Evolutionary conservation across 139 green algal species (phyloP).

Genomic region (Nannochloris sp.): DNA sequence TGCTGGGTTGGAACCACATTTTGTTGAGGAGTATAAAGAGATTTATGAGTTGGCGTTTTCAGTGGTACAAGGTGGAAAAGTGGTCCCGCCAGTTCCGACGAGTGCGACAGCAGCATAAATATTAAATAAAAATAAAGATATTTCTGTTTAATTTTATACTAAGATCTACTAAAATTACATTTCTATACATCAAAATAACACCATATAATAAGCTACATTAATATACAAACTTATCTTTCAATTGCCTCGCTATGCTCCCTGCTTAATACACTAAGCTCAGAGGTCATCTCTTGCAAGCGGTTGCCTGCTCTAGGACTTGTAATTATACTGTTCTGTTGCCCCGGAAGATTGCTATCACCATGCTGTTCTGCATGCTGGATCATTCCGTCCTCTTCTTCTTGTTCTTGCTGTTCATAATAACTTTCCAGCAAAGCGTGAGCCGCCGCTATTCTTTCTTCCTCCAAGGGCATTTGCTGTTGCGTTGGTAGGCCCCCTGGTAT

Average conservation of each 20-base stretch:
- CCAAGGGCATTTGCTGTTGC: too few relatives aligned
- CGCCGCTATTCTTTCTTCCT: not conserved
- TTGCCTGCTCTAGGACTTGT: not conserved
- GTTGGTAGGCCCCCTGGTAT: too few relatives aligned
- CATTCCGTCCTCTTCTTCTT: not conserved
- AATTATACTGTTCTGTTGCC: not conserved
- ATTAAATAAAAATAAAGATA: not conserved
- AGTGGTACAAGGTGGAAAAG: too few relatives aligned
- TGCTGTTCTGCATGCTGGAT: not conserved
- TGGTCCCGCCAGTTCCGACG: slow-evolving; percentile 10
- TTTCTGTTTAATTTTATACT: not conserved
- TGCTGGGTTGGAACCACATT: slow-evolving; percentile 72
- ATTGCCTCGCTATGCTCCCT: not conserved
- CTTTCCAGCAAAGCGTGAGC: not conserved
- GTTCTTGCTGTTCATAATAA: not conserved
- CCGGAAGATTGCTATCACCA: too few relatives aligned
- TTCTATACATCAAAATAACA: too few relatives aligned
- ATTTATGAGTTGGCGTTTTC: slow-evolving; percentile 78
- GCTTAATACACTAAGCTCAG: not conserved
- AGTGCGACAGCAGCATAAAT: not conserved
- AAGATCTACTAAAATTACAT: too few relatives aligned
- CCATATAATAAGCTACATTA: not conserved
- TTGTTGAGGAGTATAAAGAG: slow-evolving; percentile 78
- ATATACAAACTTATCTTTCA: not conserved
- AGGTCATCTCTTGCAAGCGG: not conserved